Evolutionary conservation across 2,329 filamentous ascomycete species (phyloP), one percentile per base, ranked within the genome.

Genomic region (Ophiostoma sp.): DNA sequence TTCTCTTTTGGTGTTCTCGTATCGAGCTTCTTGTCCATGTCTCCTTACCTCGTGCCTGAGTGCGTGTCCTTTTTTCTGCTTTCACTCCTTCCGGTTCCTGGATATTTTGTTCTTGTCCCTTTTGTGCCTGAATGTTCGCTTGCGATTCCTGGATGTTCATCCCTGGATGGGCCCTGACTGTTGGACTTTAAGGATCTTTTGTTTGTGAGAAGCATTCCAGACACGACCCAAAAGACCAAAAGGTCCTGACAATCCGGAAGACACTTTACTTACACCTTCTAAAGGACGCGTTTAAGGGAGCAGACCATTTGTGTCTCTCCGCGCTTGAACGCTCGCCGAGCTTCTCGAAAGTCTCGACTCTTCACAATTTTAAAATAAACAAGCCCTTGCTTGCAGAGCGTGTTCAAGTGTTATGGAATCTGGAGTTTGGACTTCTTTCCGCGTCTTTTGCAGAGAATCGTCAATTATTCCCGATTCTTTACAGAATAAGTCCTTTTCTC

Each of bases 41-140:
- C 52, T 61, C 36, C 36, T 61, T 70, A 22, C 69, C 61, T 70
- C 52, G 52, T 70, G n/a, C 50, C 33, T 57, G 68, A 36, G 31
- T 39, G 59, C 42, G 19, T 63, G 59, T 33, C 33, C 33, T 63
- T 59, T 12, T 31, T 15, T 57, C 8, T 55, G 9, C 50, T 25
- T 55, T 55, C n/a, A 1, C 8, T 57, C 17, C 4, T 11, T 15
- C 52, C 33, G 7, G 45, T 57, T 57, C 66, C 66, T 69, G 66
- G 25, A 31, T 31, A 22, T 31, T 31, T 33, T 15, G 12, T 48
- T 17, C 4, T 6, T 48, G 42, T 48, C 63, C 39, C 66, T 69
- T 28, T 2, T 36, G 45, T 69, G 66, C 45, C 66, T 69, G 45
- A 19, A 55, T 52, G 17, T 25, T 55, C 15, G 25, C 48, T 28